Conservation (phyloP, 176 grass and related monocot species). For the Zoysia pacifica region DNA sequence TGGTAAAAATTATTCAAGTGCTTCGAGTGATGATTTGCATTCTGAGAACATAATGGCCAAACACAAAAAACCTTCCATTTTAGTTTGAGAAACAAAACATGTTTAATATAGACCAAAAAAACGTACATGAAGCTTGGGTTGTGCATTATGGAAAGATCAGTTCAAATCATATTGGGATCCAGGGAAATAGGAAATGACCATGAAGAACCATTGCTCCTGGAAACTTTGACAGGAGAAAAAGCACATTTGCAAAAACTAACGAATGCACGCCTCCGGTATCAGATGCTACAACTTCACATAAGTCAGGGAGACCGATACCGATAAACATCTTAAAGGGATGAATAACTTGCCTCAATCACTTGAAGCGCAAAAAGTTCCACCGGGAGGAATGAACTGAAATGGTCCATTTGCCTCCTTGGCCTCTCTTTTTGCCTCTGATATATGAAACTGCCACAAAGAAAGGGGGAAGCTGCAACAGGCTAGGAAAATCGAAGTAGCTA, state of each 20-base stretch:
- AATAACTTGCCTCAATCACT: background rate
- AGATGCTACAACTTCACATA: no score
- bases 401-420: background rate
- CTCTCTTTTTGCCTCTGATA: background rate
- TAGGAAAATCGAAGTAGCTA: background rate
- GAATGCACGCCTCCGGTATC: no score
- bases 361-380: background rate
- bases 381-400: background rate
- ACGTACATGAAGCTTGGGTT: background rate
- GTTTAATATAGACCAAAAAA: background rate
- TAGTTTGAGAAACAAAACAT: background rate
- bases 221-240: no score
- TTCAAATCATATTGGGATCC: background rate
- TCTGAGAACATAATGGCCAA: background rate
- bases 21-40: background rate
- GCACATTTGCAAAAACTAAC: no score
- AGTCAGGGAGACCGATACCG: background rate
- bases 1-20: background rate
- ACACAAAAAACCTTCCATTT: background rate
- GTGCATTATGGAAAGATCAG: background rate
- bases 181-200: background rate
- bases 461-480: background rate
- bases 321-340: background rate
- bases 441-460: background rate
- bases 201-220: background rate